A percentile compares a stretch with the other conserved stretches of the same genome.
phyloP scores from a whole-genome alignment of 2,329 filamentous ascomycete species.

The Penicillium sp. region DNA sequence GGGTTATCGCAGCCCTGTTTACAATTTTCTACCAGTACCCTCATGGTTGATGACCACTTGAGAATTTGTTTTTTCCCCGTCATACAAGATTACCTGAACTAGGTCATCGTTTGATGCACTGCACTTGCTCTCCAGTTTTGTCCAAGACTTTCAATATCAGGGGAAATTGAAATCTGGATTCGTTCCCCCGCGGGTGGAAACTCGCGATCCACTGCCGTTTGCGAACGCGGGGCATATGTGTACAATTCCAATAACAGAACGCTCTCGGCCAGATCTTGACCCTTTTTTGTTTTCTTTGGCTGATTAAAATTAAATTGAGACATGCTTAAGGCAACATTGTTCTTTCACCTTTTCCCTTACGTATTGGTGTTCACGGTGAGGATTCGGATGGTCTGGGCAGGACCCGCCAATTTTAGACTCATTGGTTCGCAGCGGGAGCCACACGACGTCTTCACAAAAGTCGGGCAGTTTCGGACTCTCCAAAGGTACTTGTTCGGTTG shows the following conservation, averaged over 20 bases:
- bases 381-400: not conserved
- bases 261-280: not conserved
- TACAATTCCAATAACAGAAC: not conserved
- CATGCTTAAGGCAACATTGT: not conserved
- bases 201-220: slow-evolving; percentile 1
- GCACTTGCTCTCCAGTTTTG: not conserved
- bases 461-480: slow-evolving; percentile 28
- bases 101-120: not conserved
- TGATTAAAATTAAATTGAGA: not conserved
- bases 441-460: slow-evolving; percentile 1
- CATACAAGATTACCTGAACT: not conserved
- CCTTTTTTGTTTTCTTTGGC: not conserved
- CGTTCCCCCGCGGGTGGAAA: not conserved
- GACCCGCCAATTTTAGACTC: not conserved
- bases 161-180: not conserved
- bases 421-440: not conserved
- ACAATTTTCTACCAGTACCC: not conserved
- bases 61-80: not conserved
- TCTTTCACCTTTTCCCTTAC: not conserved
- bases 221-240: slow-evolving; percentile 1
- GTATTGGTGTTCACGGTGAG: not conserved
- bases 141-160: not conserved
- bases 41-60: not conserved
- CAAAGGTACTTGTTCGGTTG: slow-evolving; percentile 9
- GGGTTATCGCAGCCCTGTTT: not conserved